Evolutionary conservation across 1,139 yeast genomes (phyloP).

Genomic region (Blastobotrys persicus): DNA sequence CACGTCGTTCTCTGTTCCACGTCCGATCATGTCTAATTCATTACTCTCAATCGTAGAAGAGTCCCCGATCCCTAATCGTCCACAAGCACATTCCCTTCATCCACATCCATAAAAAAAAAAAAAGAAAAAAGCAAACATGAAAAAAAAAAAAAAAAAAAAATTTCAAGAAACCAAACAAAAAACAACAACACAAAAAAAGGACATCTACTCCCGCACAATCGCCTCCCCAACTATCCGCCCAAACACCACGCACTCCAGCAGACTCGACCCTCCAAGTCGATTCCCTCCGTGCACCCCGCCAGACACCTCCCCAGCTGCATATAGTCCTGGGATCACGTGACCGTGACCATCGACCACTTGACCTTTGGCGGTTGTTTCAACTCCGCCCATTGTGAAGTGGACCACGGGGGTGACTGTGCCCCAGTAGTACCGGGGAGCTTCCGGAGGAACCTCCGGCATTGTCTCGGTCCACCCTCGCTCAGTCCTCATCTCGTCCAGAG

Average conservation of each 20-base stretch:
- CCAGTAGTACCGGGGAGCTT: conserved; percentile 52
- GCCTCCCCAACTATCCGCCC: conserved; percentile 63
- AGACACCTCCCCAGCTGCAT: conserved; percentile 78
- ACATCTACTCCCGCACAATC: conserved; percentile 16
- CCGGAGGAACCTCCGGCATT: too few relatives aligned
- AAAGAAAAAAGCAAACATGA: too few relatives aligned
- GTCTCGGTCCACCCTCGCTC: conserved; percentile 42
- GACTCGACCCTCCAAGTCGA: conserved; percentile 73
- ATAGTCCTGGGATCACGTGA: conserved; percentile 55
- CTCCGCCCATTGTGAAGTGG: conserved; percentile 88
- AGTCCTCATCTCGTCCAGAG: conserved; percentile 42
- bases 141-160: too few relatives aligned
- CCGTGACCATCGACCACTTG: conserved; percentile 51
- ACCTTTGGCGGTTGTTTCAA: conserved; percentile 58
- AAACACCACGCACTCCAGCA: conserved; percentile 77
- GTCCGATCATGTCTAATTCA: too few relatives aligned
- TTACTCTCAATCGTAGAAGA: too few relatives aligned
- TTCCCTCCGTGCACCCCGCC: conserved; percentile 83
- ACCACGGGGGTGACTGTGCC: conserved; percentile 70
- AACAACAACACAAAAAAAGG: not conserved
- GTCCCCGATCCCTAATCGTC: too few relatives aligned
- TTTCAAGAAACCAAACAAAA: too few relatives aligned
- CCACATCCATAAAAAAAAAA: too few relatives aligned
- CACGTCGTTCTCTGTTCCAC: too few relatives aligned
- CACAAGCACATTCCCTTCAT: too few relatives aligned